Evolutionary conservation across 306 rosid species (phyloP), one percentile per base, ranked within the genome.

Genomic region (Cucurbita maxima): DNA sequence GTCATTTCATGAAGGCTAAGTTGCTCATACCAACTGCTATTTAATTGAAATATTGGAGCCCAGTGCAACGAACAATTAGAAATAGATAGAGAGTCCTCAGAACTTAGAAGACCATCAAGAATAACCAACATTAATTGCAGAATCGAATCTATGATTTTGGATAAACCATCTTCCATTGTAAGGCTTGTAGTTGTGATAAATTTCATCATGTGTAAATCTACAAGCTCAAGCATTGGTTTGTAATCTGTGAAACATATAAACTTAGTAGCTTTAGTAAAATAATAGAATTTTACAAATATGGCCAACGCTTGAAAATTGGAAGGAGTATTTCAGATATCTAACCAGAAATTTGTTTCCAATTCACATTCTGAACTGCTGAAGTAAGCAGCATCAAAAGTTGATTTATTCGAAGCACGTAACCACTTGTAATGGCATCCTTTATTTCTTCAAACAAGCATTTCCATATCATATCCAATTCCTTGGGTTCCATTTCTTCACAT

Each of bases 401-500:
- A 72, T 78, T 79, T 73, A 88, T 71, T 75, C 84, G 90, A 43
- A 53, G 60, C 55, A 73, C 48, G 69, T 52, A 43, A 78, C 82
- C 85, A 45, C 79, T 80, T 68, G 71, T 75, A 50, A 79, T 50
- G 44, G 78, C 87, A 73, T 63, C 79, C 18, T 16, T 71, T 56
- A 82, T 83, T 82, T 87, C 86, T 82, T 61, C 77, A 75, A 80
- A 81, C 67, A 93, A 79, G 84, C 85, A 82, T 78, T 76, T 78
- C 87, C 89, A 86, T 77, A 88, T 77, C 82, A 90, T 64, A 79
- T 73, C 78, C 84, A 93, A 79, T 79, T 90, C 94, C 71, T 83
- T 45, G 50, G 87, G 74, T 70, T 93, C 92, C 74, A 87, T 87
- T 25, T 77, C 85, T 78, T 87, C 85, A 1, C 96, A 88, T 78